Conservation (phyloP, 805 yeast species). For the Wickerhamomyces hampshirensis region DNA sequence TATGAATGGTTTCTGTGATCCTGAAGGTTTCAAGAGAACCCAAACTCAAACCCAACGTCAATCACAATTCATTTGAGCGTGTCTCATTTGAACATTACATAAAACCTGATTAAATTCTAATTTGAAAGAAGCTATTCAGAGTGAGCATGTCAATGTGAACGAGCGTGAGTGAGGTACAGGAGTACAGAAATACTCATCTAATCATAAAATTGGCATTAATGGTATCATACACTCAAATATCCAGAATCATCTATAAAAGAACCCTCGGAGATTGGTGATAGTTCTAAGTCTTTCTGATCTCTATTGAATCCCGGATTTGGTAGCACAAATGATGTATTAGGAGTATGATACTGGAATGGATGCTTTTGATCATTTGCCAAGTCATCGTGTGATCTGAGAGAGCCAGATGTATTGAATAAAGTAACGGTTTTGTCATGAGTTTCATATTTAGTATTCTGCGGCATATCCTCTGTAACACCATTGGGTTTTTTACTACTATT, state of each 20-base stretch:
- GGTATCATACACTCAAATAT: no score
- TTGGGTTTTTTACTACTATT: conserved; percentile 12
- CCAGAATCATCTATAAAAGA: conserved; percentile 19
- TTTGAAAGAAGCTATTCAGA: no score
- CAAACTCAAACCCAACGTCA: neutral
- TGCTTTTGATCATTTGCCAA: neutral
- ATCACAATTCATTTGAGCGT: neutral
- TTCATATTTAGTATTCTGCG: conserved; percentile 31
- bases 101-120: no score
- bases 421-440: conserved; percentile 36
- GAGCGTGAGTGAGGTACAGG: no score
- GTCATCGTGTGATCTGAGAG: conserved; percentile 3
- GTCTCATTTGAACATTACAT: no score
- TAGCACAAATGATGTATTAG: conserved; percentile 18
- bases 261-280: conserved; percentile 26
- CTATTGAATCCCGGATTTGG: conserved; percentile 19
- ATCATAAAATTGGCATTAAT: no score
- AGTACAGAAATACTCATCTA: no score
- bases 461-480: conserved; percentile 23
- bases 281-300: conserved; percentile 16
- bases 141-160: no score
- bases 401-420: conserved; percentile 25
- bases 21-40: conserved; percentile 18
- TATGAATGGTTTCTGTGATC: conserved; percentile 15
- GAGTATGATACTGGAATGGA: conserved; percentile 15